Percentiles rank a stretch among this genome's conserved stretches.
These are phyloP conservation scores for Phaeosphaeria sp. DNA, from an alignment of 2,329 filamentous ascomycete genomes.

Conservation along the genomic window DNA sequence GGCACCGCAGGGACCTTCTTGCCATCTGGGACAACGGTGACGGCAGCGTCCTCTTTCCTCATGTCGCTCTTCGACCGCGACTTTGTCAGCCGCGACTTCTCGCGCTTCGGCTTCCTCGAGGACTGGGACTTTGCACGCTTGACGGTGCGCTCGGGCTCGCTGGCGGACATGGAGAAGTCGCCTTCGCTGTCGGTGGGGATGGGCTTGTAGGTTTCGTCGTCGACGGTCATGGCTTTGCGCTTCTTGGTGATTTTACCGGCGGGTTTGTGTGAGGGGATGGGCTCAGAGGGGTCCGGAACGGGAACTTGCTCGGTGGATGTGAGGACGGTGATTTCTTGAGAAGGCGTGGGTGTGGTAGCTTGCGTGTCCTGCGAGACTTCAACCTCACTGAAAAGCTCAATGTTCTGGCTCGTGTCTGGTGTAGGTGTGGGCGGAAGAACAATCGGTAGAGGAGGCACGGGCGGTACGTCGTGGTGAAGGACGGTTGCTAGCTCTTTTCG, in stretches of 20 bases:
- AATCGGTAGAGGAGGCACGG: conserved; percentile 45
- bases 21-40: conserved; percentile 40
- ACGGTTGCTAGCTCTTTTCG: conserved; percentile 61
- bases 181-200: conserved; percentile 26
- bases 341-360: conserved; percentile 25
- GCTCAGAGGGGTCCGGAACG: neutral
- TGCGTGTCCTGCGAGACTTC: conserved; percentile 27
- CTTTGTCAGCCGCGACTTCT: conserved; percentile 19
- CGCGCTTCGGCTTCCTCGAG: conserved; percentile 19
- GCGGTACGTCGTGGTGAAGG: conserved; percentile 52
- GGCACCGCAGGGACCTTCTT: conserved; percentile 38
- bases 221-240: conserved; percentile 41
- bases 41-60: conserved; percentile 18
- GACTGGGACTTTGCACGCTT: conserved; percentile 23
- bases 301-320: conserved; percentile 6
- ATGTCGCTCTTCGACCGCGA: conserved; percentile 17
- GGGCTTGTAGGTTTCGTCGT: conserved; percentile 42
- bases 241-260: conserved; percentile 45
- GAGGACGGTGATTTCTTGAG: conserved; percentile 22
- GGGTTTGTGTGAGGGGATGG: conserved; percentile 3
- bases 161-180: conserved; percentile 24
- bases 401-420: conserved; percentile 11
- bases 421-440: conserved; percentile 37
- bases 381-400: conserved; percentile 25
- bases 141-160: conserved; percentile 25